Percentiles rank a stretch among this genome's conserved stretches.
Conservation (phyloP, 1,284 basidiomycete species). For the Trametes polyzona region DNA sequence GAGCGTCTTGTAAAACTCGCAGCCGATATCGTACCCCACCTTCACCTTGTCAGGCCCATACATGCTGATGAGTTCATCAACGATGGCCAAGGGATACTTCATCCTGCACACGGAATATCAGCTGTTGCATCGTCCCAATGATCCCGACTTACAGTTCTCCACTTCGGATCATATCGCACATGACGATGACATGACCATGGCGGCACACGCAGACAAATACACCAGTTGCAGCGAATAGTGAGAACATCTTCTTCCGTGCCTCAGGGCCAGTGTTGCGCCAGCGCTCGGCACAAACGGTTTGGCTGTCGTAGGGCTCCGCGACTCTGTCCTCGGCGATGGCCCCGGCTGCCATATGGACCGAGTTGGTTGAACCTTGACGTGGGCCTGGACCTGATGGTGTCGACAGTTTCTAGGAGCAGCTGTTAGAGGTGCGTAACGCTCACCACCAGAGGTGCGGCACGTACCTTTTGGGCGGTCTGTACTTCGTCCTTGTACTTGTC, state of each 20-base stretch:
- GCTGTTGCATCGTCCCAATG: not conserved
- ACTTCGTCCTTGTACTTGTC: slow-evolving; percentile 29
- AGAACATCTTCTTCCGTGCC: slow-evolving; percentile 37
- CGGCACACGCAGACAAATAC: slow-evolving; percentile 39
- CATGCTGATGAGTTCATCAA: slow-evolving; percentile 30
- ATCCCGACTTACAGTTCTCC: slow-evolving; percentile 39
- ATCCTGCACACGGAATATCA: slow-evolving; percentile 29
- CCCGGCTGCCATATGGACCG: not conserved
- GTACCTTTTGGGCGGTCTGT: not conserved
- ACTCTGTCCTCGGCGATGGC: not conserved
- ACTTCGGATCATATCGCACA: slow-evolving; percentile 40
- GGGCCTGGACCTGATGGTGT: not conserved
- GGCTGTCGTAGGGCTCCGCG: not conserved
- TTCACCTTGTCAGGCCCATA: slow-evolving; percentile 22
- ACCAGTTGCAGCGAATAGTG: slow-evolving; percentile 38
- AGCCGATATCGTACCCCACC: slow-evolving; percentile 43
- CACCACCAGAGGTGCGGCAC: too few relatives aligned
- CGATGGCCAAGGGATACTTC: slow-evolving; percentile 40
- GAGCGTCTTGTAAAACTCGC: slow-evolving; percentile 34
- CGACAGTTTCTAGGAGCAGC: too few relatives aligned
- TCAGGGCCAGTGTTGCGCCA: slow-evolving; percentile 29
- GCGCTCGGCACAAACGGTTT: slow-evolving; percentile 18
- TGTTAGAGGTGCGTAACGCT: too few relatives aligned
- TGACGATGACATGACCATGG: slow-evolving; percentile 38
- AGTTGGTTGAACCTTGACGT: not conserved